Conservation (phyloP, 805 yeast genomes). For the Metschnikowia lachancei region DNA sequence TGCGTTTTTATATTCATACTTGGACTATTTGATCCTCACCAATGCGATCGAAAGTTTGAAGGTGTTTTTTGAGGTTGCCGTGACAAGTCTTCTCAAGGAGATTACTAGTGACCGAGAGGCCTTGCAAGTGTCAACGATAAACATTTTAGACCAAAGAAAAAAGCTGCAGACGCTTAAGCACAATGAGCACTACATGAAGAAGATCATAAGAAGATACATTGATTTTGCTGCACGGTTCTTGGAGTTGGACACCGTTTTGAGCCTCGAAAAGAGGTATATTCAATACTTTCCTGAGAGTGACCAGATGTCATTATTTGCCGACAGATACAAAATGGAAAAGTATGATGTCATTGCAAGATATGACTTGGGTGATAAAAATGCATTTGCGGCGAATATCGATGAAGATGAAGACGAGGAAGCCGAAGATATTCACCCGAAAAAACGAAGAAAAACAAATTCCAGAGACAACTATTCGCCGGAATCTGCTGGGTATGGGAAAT, state of each 20-base stretch:
- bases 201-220: constrained; percentile 48
- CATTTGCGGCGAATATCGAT: constrained; percentile 8
- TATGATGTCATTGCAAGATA: constrained; percentile 36
- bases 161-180: constrained; percentile 19
- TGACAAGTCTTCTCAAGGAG: constrained; percentile 49
- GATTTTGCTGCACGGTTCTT: constrained; percentile 69
- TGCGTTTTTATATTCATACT: constrained; percentile 62
- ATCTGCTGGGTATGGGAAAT: constrained; percentile 2
- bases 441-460: constrained; percentile 18
- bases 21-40: constrained; percentile 64
- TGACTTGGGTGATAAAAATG: constrained; percentile 31
- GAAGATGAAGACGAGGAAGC: constrained; percentile 17
- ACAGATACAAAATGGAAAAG: constrained; percentile 38
- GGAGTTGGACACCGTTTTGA: constrained; percentile 62
- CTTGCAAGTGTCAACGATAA: constrained; percentile 16
- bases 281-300: constrained; percentile 64
- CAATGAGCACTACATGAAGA: constrained; percentile 28
- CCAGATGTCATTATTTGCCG: constrained; percentile 35
- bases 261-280: constrained; percentile 63
- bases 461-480: constrained; percentile 15
- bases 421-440: constrained; percentile 10
- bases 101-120: constrained; percentile 23
- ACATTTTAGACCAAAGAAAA: constrained; percentile 16
- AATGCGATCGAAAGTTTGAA: constrained; percentile 75
- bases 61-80: constrained; percentile 75